Conservation (phyloP, 768 basidiomycete species). For the Inosperma sp. region DNA sequence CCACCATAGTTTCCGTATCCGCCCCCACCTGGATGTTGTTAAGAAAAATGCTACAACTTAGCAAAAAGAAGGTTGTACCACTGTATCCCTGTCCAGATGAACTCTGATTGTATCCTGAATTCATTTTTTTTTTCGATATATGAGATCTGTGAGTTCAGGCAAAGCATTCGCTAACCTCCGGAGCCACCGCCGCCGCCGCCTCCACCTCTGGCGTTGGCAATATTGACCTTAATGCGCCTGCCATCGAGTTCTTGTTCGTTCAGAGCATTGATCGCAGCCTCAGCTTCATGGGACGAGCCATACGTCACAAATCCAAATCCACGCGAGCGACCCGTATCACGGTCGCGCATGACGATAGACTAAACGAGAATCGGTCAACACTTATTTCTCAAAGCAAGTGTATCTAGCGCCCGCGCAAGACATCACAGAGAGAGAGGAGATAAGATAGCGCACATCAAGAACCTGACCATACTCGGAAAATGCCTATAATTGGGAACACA, state of each 20-base stretch:
- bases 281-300: conserved; percentile 56
- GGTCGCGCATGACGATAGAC: conserved; percentile 98
- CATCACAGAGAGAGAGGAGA: conserved; percentile 27
- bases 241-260: conserved; percentile 95
- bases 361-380: conserved; percentile 44
- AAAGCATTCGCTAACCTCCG: conserved; percentile 27
- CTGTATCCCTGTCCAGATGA: conserved; percentile 18
- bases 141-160: conserved; percentile 1
- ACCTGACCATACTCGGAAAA: conserved; percentile 81
- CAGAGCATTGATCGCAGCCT: conserved; percentile 66
- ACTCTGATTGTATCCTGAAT: no score
- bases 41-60: no score
- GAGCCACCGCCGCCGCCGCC: conserved; percentile 51
- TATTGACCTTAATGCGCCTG: conserved; percentile 83
- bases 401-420: conserved; percentile 25
- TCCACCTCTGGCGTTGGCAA: conserved; percentile 64
- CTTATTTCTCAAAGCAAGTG: conserved; percentile 27
- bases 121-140: no score
- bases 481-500: conserved; percentile 60
- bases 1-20: conserved; percentile 22
- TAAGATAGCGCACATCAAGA: conserved; percentile 79
- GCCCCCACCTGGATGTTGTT: conserved; percentile 13
- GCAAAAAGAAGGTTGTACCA: not conserved
- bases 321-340: conserved; percentile 94
- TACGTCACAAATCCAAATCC: conserved; percentile 97